A percentile compares a stretch with the other conserved stretches of the same genome.
phyloP scores from a whole-genome alignment of 345 rosid genomes.

The Euphorbia lathyris region DNA sequence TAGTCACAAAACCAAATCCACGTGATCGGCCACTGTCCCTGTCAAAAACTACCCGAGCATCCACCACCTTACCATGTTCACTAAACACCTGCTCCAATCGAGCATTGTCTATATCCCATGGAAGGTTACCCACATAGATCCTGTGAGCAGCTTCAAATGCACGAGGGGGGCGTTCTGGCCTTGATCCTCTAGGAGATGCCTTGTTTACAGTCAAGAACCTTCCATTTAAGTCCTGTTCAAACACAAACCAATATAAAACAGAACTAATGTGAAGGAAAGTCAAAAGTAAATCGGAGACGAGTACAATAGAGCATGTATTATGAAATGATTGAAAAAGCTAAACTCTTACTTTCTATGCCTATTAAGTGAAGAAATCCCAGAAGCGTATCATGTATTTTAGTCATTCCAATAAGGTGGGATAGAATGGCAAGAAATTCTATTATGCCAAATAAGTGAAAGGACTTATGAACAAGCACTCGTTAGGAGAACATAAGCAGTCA shows the following conservation, averaged over 20 bases:
- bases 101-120: conserved; percentile 75
- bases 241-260: conserved; percentile 1
- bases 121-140: conserved; percentile 80
- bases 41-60: conserved; percentile 75
- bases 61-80: conserved; percentile 82
- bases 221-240: conserved; percentile 66
- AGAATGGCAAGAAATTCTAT: background rate
- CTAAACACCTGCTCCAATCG: conserved; percentile 82
- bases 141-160: conserved; percentile 44
- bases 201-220: conserved; percentile 75
- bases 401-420: background rate
- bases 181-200: conserved; percentile 83
- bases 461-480: background rate
- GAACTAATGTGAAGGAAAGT: background rate
- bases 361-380: background rate
- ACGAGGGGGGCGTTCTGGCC: conserved; percentile 60
- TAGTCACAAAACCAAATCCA: conserved; percentile 88
- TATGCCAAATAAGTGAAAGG: background rate
- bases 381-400: background rate
- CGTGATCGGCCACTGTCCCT: conserved; percentile 93
- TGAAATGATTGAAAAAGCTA: background rate
- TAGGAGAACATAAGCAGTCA: background rate
- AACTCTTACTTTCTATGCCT: background rate
- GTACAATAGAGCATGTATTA: background rate
- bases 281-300: background rate